These are phyloP conservation scores for Nemania abortiva DNA, from an alignment of 2,329 filamentous ascomycete genomes.

Conservation along the genomic window DNA sequence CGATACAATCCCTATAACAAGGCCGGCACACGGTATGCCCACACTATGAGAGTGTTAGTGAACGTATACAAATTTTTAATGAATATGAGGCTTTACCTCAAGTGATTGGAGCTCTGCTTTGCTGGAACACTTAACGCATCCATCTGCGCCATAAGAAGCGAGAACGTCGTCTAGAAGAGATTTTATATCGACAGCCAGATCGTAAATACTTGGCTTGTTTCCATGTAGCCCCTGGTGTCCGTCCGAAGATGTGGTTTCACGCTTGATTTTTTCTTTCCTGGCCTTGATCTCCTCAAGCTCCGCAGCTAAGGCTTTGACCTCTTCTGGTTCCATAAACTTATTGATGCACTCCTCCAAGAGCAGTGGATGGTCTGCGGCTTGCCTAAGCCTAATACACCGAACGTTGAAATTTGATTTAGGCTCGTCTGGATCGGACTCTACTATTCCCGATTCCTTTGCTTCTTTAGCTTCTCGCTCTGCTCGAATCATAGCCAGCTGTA, in stretches of 20 bases:
- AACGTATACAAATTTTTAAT: not conserved
- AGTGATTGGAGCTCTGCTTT: not conserved
- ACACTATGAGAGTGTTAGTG: conserved; percentile 27
- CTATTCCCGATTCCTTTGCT: not conserved
- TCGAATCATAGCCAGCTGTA: conserved; percentile 7
- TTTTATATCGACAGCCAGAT: conserved; percentile 15
- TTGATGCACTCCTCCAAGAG: conserved; percentile 20
- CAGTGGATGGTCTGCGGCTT: conserved; percentile 35
- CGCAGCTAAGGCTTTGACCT: conserved; percentile 2
- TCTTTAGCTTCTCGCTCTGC: not conserved
- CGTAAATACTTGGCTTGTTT: not conserved
- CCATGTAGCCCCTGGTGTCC: too few species aligned
- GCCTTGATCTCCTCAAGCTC: conserved; percentile 11
- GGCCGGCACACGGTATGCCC: conserved; percentile 15
- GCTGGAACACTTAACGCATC: conserved; percentile 18
- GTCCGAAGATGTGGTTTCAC: not conserved
- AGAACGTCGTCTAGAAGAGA: not conserved
- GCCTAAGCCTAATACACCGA: conserved; percentile 22
- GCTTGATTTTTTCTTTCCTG: not conserved
- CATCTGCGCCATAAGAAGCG: not conserved
- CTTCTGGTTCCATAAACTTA: not conserved
- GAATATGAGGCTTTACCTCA: not conserved
- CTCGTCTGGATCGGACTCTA: not conserved
- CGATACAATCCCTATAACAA: conserved; percentile 1
- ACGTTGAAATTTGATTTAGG: not conserved